Conservation (phyloP, 2,329 filamentous ascomycete species). For the Triangularia verruculosa region DNA sequence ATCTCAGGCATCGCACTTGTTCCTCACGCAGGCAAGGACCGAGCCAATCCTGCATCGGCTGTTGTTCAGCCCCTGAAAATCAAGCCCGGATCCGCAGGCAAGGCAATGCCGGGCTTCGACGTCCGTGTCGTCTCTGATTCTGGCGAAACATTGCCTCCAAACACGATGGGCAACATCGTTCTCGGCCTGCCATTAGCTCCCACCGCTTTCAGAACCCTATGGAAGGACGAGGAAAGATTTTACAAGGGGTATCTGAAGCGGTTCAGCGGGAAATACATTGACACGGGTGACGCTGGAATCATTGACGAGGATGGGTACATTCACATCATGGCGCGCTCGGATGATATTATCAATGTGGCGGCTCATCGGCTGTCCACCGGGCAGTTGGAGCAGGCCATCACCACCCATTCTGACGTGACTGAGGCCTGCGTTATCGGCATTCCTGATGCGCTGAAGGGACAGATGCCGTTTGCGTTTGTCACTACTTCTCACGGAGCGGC, state of each 20-base stretch:
- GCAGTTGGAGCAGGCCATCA: conserved; percentile 86
- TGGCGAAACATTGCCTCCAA: conserved; percentile 66
- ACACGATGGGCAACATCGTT: conserved; percentile 89
- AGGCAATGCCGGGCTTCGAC: conserved; percentile 89
- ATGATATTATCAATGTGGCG: conserved; percentile 95
- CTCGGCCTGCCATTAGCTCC: conserved; percentile 78
- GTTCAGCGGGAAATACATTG: conserved; percentile 79
- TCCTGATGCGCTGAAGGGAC: conserved; percentile 82
- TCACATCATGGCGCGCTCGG: conserved; percentile 61
- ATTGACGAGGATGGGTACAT: conserved; percentile 72
- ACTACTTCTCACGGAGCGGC: conserved; percentile 45
- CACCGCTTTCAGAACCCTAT: conserved; percentile 80
- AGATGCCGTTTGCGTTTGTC: conserved; percentile 88
- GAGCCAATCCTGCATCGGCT: conserved; percentile 32
- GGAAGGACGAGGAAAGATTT: conserved; percentile 82
- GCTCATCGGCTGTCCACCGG: conserved; percentile 87
- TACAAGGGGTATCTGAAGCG: conserved; percentile 81
- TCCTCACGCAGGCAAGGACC: conserved; percentile 57
- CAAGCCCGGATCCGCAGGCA: conserved; percentile 84
- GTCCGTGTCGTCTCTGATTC: conserved; percentile 44
- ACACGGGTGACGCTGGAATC: conserved; percentile 88
- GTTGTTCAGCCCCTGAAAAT: conserved; percentile 49
- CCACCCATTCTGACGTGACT: conserved; percentile 72
- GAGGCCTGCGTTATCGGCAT: conserved; percentile 86
- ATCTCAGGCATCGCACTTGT: conserved; percentile 55